These are phyloP conservation scores for Populus nigra DNA, from an alignment of 345 rosid genomes.

Conservation along the genomic window DNA sequence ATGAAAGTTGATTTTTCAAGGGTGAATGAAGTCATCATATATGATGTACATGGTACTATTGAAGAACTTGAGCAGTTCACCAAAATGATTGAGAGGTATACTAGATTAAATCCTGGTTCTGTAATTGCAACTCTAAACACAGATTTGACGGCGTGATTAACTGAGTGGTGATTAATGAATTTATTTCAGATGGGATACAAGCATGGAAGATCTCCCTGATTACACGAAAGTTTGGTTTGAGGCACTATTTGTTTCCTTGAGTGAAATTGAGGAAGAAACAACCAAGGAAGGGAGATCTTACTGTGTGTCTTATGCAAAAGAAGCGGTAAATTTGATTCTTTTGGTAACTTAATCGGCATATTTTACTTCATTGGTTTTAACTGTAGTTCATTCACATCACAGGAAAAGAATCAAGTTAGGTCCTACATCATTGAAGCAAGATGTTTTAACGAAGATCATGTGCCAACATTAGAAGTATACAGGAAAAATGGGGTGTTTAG, in stretches of 20 bases:
- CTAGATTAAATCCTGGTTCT: neutral
- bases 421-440: constrained; percentile 4
- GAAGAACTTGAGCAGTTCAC: constrained; percentile 46
- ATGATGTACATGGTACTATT: constrained; percentile 41
- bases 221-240: neutral
- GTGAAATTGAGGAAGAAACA: neutral
- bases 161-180: neutral
- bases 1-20: no score
- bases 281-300: neutral
- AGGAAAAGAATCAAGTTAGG: constrained; percentile 11
- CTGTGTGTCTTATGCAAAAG: neutral
- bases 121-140: neutral
- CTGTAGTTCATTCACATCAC: neutral
- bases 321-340: neutral
- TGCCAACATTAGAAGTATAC: constrained; percentile 22
- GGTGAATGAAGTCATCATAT: no score
- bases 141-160: neutral
- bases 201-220: neutral
- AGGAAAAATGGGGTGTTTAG: neutral
- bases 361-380: no score
- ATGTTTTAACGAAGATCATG: constrained; percentile 2
- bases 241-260: neutral
- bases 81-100: constrained; percentile 30
- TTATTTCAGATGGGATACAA: constrained; percentile 6
- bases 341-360: no score